A percentile compares a stretch with the other conserved stretches of the same genome.
Conservation (phyloP, 352 stramenopile genomes). For the Thalassiosira pacifica region DNA sequence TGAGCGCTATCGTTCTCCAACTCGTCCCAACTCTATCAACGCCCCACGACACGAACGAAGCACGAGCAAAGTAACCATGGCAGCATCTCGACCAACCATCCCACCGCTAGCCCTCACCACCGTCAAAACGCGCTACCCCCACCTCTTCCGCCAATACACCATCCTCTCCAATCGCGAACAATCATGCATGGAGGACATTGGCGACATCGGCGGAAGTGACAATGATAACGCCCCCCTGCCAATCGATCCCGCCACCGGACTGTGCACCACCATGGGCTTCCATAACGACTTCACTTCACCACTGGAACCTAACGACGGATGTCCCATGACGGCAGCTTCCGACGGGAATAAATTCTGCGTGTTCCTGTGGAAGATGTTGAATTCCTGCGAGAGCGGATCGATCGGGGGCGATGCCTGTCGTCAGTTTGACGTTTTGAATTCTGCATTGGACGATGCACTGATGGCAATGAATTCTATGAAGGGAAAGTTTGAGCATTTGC, state of each 20-base stretch:
- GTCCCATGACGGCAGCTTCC: conserved; percentile 16
- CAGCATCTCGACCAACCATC: background rate
- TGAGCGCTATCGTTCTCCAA: too few species aligned
- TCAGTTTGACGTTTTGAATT: conserved; percentile 21
- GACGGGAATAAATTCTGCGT: conserved; percentile 43
- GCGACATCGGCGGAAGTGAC: background rate
- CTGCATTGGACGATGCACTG: conserved; percentile 25
- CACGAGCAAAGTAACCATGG: too few species aligned
- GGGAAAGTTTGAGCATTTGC: conserved; percentile 55
- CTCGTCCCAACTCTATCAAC: too few species aligned
- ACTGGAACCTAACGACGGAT: background rate
- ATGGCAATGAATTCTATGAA: conserved; percentile 45
- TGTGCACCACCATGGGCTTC: conserved; percentile 44
- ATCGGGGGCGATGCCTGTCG: conserved; percentile 46
- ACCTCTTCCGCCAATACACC: conserved; percentile 16
- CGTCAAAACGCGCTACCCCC: conserved; percentile 20
- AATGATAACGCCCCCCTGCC: background rate
- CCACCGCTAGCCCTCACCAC: conserved; percentile 33
- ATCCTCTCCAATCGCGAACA: conserved; percentile 20
- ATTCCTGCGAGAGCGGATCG: conserved; percentile 28
- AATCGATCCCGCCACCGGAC: conserved; percentile 23
- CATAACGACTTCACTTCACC: conserved; percentile 24
- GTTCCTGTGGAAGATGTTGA: conserved; percentile 36
- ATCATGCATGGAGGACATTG: background rate
- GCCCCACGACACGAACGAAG: too few species aligned